A percentile compares a stretch with the other conserved stretches of the same genome.
Conservation (phyloP, 2,329 filamentous ascomycete genomes). For the Chrysosporium queenslandicum region DNA sequence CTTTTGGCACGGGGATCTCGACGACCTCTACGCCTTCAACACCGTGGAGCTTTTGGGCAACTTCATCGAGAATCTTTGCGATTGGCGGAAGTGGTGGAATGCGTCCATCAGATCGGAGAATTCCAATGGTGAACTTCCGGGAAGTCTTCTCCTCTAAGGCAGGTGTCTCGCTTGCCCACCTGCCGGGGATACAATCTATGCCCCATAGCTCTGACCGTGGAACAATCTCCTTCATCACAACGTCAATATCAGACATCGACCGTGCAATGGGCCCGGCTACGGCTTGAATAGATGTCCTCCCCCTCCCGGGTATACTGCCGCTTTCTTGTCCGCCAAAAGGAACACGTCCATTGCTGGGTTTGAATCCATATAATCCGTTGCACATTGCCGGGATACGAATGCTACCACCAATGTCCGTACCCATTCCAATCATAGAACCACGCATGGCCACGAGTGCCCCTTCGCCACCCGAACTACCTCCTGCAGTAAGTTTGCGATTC, state of each 20-base stretch:
- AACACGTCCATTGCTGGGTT: conserved; percentile 40
- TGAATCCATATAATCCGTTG: conserved; percentile 44
- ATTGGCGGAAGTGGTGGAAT: conserved; percentile 34
- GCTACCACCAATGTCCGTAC: conserved; percentile 49
- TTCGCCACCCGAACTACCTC: conserved; percentile 58
- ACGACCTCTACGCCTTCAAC: conserved; percentile 46
- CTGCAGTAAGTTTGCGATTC: conserved; percentile 51
- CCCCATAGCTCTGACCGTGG: conserved; percentile 46
- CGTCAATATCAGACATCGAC: conserved; percentile 32
- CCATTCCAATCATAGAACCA: conserved; percentile 51
- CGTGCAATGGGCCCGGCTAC: conserved; percentile 36
- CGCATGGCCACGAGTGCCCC: conserved; percentile 50
- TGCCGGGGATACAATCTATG: conserved; percentile 36
- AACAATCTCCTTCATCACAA: conserved; percentile 45
- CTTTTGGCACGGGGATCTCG: conserved; percentile 45
- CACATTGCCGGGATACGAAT: conserved; percentile 43
- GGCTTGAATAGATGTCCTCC: conserved; percentile 44
- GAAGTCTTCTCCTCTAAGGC: conserved; percentile 18
- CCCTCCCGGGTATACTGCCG: conserved; percentile 38
- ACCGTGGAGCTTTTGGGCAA: conserved; percentile 26
- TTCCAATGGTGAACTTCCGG: conserved; percentile 33
- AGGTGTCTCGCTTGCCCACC: conserved; percentile 29
- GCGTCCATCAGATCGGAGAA: conserved; percentile 34
- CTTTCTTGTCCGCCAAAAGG: conserved; percentile 45
- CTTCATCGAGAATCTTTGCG: conserved; percentile 32